phyloP scores from a whole-genome alignment of 805 yeast species.

The Blastobotrys attinorum region DNA sequence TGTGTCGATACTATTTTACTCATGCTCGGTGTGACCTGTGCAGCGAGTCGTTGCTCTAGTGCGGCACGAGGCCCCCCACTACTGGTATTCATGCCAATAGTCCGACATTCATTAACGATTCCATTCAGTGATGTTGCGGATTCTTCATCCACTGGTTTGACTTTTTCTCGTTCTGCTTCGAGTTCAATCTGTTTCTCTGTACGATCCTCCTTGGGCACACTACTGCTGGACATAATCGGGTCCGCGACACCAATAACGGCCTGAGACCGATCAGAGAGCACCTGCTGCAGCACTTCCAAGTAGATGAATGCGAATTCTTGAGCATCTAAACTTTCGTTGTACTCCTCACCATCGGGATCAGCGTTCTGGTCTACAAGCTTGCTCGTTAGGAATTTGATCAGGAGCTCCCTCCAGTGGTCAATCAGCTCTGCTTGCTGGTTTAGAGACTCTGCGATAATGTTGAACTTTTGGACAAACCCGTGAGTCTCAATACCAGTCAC shows the following conservation, averaged over 20 bases:
- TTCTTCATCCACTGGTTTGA: slow-evolving; percentile 8
- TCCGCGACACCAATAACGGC: slow-evolving; percentile 32
- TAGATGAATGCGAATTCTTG: slow-evolving; percentile 54
- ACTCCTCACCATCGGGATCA: slow-evolving; percentile 67
- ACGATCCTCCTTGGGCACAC: slow-evolving; percentile 12
- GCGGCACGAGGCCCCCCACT: neutral
- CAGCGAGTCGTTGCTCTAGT: neutral
- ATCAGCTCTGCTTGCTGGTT: slow-evolving; percentile 45
- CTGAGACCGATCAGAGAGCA: slow-evolving; percentile 35
- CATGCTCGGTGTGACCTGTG: neutral
- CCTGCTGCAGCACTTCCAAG: slow-evolving; percentile 28
- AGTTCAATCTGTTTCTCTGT: slow-evolving; percentile 20
- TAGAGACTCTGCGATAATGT: slow-evolving; percentile 25
- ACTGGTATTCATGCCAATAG: neutral
- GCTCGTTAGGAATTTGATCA: slow-evolving; percentile 37
- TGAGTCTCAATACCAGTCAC: slow-evolving; percentile 18
- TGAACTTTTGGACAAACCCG: slow-evolving; percentile 7
- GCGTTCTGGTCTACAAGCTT: slow-evolving; percentile 44
- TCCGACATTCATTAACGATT: neutral
- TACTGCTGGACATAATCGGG: slow-evolving; percentile 20
- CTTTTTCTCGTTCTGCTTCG: slow-evolving; percentile 17
- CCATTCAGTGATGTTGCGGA: neutral
- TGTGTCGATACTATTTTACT: neutral
- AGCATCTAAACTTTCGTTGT: slow-evolving; percentile 59
- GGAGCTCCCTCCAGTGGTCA: slow-evolving; percentile 43